Base-by-base conservation (phyloP, 257 asterid species). In the Avicennia marina region DNA sequence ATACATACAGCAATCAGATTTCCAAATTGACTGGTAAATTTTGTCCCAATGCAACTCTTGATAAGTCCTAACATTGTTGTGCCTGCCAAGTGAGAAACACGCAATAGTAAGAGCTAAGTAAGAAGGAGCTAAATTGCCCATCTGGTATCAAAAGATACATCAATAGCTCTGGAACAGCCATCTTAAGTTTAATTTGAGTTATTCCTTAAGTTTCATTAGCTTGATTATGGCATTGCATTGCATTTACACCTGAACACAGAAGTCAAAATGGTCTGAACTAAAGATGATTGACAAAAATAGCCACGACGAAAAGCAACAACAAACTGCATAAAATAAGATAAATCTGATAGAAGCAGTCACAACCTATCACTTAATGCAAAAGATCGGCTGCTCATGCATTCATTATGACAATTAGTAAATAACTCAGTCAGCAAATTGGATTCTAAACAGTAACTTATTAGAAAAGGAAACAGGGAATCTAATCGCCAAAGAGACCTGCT, bases 31-130 rank as follows among this genome's bases (percentile, higher is more conserved):
- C 98, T 62, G 21, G 98, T 91, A 71, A 91, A 91, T 62, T 91
- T 91, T 64, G 98, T 93, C 43, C 96, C 96, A 38, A 93, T 93
- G 56, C 95, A 86, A 75, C 97, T 93, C 86, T 93, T 89, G 56
- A 93, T 87, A 56, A 93, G 84, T 54, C 97, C 82, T 46, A 89
- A 76, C 94, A 93, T 86, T 34, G 90, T 52, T 21, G 75, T 77
- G 65, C 90, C 98, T 93, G 89, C 71, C 66, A 81, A 43, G 20
- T 48, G 61, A 66, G 57, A 26, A 62, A 62, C 52, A 63, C 4
- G 4, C 4, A 9, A 40, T 53, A 45, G 17, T 67, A 39, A 36
- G 56, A 60, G 60, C 58, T 48, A n/a, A n/a, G n/a, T n/a, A n/a
- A n/a, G n/a, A n/a, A n/a, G n/a, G n/a, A n/a, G n/a, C n/a, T n/a